Base-by-base conservation (phyloP, 345 rosid species). In the Aegle marmelos region DNA sequence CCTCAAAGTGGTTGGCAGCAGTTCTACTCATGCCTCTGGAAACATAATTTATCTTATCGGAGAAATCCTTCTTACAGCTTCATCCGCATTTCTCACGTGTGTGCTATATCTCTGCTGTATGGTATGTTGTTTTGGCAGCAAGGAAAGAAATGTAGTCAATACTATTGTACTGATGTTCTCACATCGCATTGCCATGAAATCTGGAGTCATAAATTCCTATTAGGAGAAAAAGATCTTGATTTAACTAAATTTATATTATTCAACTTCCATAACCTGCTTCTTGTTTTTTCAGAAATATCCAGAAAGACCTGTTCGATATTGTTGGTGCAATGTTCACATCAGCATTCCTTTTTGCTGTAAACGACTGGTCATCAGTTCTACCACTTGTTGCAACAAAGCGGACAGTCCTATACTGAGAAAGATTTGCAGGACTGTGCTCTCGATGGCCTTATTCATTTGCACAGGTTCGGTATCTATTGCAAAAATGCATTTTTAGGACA, bases 1-100 rank as follows among this genome's bases (percentile, higher is more conserved):
- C 78, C 88, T 37, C 88, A 80, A 73, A 82, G 72, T 61, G 25
- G 76, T 21, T 82, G 86, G 88, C 85, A 63, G 63, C 96, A 88
- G 66, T 83, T 90, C 81, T 83, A 73, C 61, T 79, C 87, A 59
- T 91, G 95, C 70, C 78, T 88, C 1, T 90, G 95, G 93, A 91
- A 90, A 77, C 93, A 85, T 34, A 68, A 85, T 30, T 72, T 83
- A 67, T 87, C 93, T 21, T 88, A 90, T 30, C 90, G 92, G 91
- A 85, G 92, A 80, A 90, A 84, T 72, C 88, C 93, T 9, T 60
- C 80, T 3, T 90, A 85, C n/a, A n/a, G n/a, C n/a, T n/a, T n/a
- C n/a, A n/a, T n/a, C n/a, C n/a, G n/a, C n/a, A n/a, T n/a, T n/a
- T 81, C 79, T 19, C 78, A 78, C 75, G 75, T 79, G 62, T 39